These are phyloP conservation scores for Phaeophleospora eucalypticola DNA, from an alignment of 2,329 filamentous ascomycete species.

Conservation along the genomic window DNA sequence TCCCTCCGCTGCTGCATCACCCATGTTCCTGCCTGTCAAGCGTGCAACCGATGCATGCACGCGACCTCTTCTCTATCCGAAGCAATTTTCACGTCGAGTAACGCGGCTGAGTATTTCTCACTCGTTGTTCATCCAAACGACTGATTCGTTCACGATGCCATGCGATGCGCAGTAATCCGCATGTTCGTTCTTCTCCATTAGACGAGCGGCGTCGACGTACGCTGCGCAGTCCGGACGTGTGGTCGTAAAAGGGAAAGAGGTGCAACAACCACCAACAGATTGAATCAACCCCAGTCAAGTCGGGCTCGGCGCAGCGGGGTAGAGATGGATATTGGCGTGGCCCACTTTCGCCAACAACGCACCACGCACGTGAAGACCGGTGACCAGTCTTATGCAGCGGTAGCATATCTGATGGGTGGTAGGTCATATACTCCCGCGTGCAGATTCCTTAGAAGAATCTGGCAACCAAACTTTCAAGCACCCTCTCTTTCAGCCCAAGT, in stretches of 20 bases:
- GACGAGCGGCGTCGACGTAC: neutral
- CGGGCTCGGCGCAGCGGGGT: neutral
- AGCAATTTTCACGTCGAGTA: neutral
- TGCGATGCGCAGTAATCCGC: neutral
- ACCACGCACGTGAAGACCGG: neutral
- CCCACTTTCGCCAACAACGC: neutral
- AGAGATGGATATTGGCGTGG: neutral
- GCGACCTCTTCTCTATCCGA: neutral
- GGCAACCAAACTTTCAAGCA: neutral
- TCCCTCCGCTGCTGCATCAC: neutral
- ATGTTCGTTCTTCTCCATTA: too few relatives aligned
- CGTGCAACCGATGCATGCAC: neutral
- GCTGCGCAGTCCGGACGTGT: neutral
- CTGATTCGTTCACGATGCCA: too few relatives aligned
- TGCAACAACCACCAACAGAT: neutral
- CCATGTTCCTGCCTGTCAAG: neutral
- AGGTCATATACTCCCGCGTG: neutral
- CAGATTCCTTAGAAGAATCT: neutral
- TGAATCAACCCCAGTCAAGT: too few relatives aligned
- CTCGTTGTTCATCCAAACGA: too few relatives aligned
- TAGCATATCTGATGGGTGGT: neutral
- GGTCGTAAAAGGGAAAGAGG: neutral
- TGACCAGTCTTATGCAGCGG: neutral
- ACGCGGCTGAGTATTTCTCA: neutral
- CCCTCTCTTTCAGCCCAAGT: neutral